These are phyloP conservation scores for Sapria himalayana DNA, from an alignment of 345 rosid species.

Conservation along the genomic window DNA sequence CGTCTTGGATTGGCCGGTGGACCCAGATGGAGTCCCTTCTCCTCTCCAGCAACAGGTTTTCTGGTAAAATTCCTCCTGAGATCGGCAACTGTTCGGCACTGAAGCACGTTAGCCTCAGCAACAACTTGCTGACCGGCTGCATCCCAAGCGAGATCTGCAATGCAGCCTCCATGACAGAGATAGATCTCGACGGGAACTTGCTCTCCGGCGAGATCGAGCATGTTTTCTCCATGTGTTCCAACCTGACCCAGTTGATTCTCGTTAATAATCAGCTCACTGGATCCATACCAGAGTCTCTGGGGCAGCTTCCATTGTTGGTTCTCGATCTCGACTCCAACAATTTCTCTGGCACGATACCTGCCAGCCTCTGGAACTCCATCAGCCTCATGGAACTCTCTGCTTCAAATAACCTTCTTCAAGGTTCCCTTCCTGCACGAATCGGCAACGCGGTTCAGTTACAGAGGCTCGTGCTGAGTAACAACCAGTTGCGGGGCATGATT, in stretches of 20 bases:
- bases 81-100: conserved; percentile 39
- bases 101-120: conserved; percentile 32
- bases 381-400: conserved; percentile 64
- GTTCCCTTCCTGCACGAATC: conserved; percentile 32
- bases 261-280: conserved; percentile 37
- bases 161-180: conserved; percentile 29
- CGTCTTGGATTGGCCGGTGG: conserved; percentile 68
- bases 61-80: conserved; percentile 36
- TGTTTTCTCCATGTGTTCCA: conserved; percentile 33
- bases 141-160: conserved; percentile 58
- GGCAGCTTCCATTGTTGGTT: conserved; percentile 49
- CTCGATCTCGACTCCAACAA: conserved; percentile 60
- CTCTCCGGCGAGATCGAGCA: conserved; percentile 36
- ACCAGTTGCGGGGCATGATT: conserved; percentile 29
- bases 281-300: conserved; percentile 34
- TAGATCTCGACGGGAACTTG: conserved; percentile 38
- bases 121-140: conserved; percentile 34
- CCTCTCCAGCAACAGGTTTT: conserved; percentile 33
- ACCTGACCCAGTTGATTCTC: conserved; percentile 41
- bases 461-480: conserved; percentile 46
- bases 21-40: conserved; percentile 33
- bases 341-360: conserved; percentile 43
- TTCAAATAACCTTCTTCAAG: conserved; percentile 35
- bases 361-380: conserved; percentile 36
- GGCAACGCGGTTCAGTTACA: conserved; percentile 37